Conservation (phyloP, 495 filamentous ascomycete genomes). For the Aspergillus asperescens region DNA sequence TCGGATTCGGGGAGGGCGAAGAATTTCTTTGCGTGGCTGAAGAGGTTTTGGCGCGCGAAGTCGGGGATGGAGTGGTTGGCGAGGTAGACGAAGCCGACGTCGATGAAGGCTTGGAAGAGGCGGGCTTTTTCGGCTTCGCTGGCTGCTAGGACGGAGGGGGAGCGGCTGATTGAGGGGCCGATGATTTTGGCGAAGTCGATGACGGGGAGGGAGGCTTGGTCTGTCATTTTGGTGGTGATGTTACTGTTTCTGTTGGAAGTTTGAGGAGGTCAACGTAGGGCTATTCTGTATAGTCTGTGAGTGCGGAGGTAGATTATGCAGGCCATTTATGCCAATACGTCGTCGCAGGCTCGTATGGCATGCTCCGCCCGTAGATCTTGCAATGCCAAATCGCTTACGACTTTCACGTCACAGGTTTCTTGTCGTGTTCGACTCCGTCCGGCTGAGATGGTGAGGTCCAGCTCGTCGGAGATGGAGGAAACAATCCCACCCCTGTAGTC, state of each 20-base stretch:
- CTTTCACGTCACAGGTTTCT: too few relatives aligned
- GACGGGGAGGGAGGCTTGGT: background rate
- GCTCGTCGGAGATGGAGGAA: too few relatives aligned
- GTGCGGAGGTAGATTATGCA: too few relatives aligned
- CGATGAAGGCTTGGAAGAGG: slow-evolving; percentile 9
- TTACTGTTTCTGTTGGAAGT: too few relatives aligned
- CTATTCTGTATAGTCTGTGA: too few relatives aligned
- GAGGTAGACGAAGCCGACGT: slow-evolving; percentile 12
- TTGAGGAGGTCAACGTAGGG: too few relatives aligned
- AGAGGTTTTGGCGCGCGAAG: background rate
- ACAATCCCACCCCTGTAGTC: background rate
- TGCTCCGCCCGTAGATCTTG: too few relatives aligned
- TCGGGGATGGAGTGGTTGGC: slow-evolving; percentile 2
- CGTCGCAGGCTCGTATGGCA: too few relatives aligned
- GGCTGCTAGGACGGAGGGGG: background rate
- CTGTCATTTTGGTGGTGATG: background rate
- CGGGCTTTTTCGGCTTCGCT: background rate
- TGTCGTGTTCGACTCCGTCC: too few relatives aligned
- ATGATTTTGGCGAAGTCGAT: slow-evolving; percentile 9
- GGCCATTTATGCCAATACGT: too few relatives aligned
- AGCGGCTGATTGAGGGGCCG: slow-evolving; percentile 1
- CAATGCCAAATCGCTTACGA: too few relatives aligned
- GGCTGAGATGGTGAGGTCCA: background rate
- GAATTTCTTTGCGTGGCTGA: slow-evolving; percentile 4
- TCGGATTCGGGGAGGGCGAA: slow-evolving; percentile 5